Evolutionary conservation across 805 yeast genomes (phyloP), one percentile per base, ranked within the genome.

Genomic region (Clavispora carvajalis): DNA sequence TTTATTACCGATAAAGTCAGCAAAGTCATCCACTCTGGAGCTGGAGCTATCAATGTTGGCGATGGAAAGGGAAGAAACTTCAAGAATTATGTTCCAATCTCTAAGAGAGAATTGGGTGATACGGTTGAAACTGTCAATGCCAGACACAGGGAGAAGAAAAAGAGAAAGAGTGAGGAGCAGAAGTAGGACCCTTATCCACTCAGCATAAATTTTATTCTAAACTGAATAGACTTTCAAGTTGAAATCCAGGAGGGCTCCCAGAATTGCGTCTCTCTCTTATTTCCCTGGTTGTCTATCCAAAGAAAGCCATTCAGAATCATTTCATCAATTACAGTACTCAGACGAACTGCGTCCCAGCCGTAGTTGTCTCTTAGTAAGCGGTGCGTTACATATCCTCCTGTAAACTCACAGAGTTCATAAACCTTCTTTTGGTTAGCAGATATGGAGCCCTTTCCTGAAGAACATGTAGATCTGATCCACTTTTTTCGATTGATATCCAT

Each of bases 221-320:
- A n/a, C n/a, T n/a, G n/a, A n/a, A n/a, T n/a, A n/a, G n/a, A n/a
- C n/a, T n/a, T 36, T 26, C 13, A 39, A 12, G 40, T 50, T 11
- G 63, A 59, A 22, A 82, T 79, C 87, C 87, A 82, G 1, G 85
- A 73, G 1, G 90, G 87, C 46, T 80, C 86, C 91, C 91, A 85
- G 51, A 73, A 85, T 40, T 66, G 66, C 11, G 51, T 54, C 48
- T 76, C 82, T 1, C 57, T 60, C 16, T 47, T 57, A 45, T 62
- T 62, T 38, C 74, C 81, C 36, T 54, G 63, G 6, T 63, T 61
- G 57, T 90, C 98, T 1, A 89, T 65, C 99, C 99, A 91, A 11
- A 91, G 63, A 39, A 88, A 69, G 3, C 98, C 97, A 37, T 73
- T 73, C 47, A 83, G 71, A 1, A 90, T 83, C 87, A 91, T 80